phyloP scores from a whole-genome alignment of 2,329 filamentous ascomycete species.

The Fusarium lateritium region DNA sequence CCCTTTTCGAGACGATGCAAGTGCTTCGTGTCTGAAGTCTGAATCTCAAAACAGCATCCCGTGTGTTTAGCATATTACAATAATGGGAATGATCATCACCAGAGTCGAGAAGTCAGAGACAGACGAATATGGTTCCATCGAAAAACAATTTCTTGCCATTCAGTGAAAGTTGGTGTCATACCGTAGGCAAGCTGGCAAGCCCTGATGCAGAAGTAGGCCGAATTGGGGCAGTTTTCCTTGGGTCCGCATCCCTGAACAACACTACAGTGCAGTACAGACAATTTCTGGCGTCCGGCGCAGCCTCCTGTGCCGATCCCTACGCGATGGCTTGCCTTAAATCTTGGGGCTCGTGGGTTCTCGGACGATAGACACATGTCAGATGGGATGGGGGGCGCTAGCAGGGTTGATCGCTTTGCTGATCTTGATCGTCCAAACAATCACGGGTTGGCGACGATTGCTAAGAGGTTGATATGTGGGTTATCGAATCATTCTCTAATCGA shows the following conservation, averaged over 20 bases:
- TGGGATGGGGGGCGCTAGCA: conserved; percentile 46
- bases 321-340: conserved; percentile 44
- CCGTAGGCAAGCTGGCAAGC: conserved; percentile 3
- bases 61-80: conserved; percentile 19
- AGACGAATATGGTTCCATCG: conserved; percentile 4
- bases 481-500: conserved; percentile 34
- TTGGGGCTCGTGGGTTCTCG: conserved; percentile 47
- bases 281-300: conserved; percentile 33
- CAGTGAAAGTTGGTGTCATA: conserved; percentile 11
- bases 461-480: conserved; percentile 34
- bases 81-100: conserved; percentile 14
- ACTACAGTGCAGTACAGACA: conserved; percentile 9
- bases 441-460: conserved; percentile 10
- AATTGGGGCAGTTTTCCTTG: conserved; percentile 10
- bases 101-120: neutral
- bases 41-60: conserved; percentile 31
- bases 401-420: conserved; percentile 44
- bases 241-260: conserved; percentile 4
- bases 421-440: conserved; percentile 42
- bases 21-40: neutral
- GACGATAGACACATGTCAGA: conserved; percentile 50
- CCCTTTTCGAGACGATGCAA: neutral
- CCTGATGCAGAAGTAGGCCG: conserved; percentile 15
- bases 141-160: conserved; percentile 2
- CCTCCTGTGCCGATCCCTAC: conserved; percentile 44